These are phyloP conservation scores for Xylariaceae sp. DNA, from an alignment of 2,329 filamentous ascomycete genomes.

Conservation along the genomic window DNA sequence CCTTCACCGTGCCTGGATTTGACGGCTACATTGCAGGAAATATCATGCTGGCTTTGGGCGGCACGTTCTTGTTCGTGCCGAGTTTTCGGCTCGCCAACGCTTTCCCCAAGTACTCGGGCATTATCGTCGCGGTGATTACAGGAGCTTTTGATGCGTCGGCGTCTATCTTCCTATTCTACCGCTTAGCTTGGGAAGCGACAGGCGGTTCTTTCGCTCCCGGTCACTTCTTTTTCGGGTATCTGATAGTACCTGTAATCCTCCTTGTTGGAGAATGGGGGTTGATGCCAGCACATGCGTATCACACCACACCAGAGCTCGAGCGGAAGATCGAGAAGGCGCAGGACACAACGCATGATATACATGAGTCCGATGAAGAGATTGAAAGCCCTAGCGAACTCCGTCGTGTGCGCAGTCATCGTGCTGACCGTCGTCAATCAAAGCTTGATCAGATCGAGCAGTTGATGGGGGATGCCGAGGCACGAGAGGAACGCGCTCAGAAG, in stretches of 20 bases:
- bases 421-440: constrained; percentile 56
- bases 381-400: constrained; percentile 47
- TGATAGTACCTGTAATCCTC: constrained; percentile 41
- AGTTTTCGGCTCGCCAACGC: constrained; percentile 68
- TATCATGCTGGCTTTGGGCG: constrained; percentile 62
- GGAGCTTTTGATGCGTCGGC: constrained; percentile 68
- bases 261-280: constrained; percentile 41
- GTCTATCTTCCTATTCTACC: constrained; percentile 62
- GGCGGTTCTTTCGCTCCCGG: constrained; percentile 39
- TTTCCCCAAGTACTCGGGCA: constrained; percentile 61
- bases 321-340: constrained; percentile 43
- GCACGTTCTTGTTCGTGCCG: constrained; percentile 65
- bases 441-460: constrained; percentile 66
- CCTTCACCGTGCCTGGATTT: constrained; percentile 53
- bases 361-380: constrained; percentile 59
- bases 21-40: constrained; percentile 65
- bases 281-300: constrained; percentile 46
- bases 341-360: constrained; percentile 45
- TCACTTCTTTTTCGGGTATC: constrained; percentile 46
- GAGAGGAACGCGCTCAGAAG: constrained; percentile 55
- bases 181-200: constrained; percentile 54
- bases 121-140: constrained; percentile 63
- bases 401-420: constrained; percentile 46
- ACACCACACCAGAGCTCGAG: constrained; percentile 43
- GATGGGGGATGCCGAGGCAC: constrained; percentile 58